These are phyloP conservation scores for Silene coronaria DNA, from an alignment of 179 eudicot genomes.

Conservation along the genomic window DNA sequence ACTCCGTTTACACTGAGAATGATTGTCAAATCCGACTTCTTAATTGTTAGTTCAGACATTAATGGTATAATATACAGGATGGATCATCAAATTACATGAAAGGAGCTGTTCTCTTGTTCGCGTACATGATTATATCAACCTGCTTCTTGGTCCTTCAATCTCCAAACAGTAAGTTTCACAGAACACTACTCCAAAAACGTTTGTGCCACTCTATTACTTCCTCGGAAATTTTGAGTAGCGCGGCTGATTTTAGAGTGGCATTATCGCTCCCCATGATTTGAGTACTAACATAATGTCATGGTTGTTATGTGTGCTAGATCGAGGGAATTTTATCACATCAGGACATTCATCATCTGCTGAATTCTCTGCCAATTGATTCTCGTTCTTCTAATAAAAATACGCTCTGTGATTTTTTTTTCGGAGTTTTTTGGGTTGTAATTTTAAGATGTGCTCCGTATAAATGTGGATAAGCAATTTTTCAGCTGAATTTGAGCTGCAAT, in stretches of 20 bases:
- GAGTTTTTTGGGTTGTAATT: background rate
- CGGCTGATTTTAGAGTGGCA: too few relatives aligned
- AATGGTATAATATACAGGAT: conserved; percentile 31
- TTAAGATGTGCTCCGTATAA: conserved; percentile 13
- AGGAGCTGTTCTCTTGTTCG: conserved; percentile 44
- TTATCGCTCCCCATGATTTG: too few relatives aligned
- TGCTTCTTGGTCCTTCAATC: conserved; percentile 39
- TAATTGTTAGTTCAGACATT: too few relatives aligned
- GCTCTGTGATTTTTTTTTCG: background rate
- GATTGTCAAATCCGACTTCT: too few relatives aligned
- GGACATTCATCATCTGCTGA: conserved; percentile 17
- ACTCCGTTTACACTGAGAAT: too few relatives aligned
- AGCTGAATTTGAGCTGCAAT: conserved; percentile 11
- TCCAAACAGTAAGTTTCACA: conserved; percentile 19
- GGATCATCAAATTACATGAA: conserved; percentile 66
- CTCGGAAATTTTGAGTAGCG: too few relatives aligned
- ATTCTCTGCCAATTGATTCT: conserved; percentile 15
- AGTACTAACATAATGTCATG: conserved; percentile 9
- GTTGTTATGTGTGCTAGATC: conserved; percentile 21
- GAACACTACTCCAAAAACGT: too few relatives aligned
- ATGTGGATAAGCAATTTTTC: conserved; percentile 10
- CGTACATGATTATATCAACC: conserved; percentile 39
- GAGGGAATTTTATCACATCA: conserved; percentile 19
- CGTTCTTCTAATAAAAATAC: conserved; percentile 5
- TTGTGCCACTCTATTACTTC: too few relatives aligned